Percentiles rank a stretch among this genome's conserved stretches.
Conservation (phyloP, 75 land plant genomes). For the Cupressus sempervirens region DNA sequence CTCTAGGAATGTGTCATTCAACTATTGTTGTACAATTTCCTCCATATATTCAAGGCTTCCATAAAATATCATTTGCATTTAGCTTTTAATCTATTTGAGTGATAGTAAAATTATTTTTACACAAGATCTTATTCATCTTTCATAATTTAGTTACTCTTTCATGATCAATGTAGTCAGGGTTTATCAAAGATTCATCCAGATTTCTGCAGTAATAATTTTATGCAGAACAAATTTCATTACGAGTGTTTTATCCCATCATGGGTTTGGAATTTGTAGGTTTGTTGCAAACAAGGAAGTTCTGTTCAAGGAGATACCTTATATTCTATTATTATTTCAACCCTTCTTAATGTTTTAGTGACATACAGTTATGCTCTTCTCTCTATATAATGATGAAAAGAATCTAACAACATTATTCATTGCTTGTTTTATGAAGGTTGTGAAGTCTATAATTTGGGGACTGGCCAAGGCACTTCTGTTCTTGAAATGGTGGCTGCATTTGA, state of each 20-base stretch:
- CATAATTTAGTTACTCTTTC: too few relatives aligned
- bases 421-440: constrained; percentile 57
- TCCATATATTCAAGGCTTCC: too few relatives aligned
- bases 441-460: constrained; percentile 84
- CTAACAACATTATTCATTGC: background rate
- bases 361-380: background rate
- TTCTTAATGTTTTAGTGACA: background rate
- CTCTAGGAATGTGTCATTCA: too few relatives aligned
- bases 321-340: background rate
- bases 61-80: too few relatives aligned
- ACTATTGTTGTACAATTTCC: too few relatives aligned
- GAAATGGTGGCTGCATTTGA: constrained; percentile 94
- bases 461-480: constrained; percentile 75
- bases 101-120: too few relatives aligned
- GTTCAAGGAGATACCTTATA: background rate
- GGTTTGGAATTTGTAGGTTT: background rate
- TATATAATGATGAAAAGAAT: background rate
- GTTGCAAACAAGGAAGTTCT: background rate
- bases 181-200: too few relatives aligned
- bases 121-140: too few relatives aligned
- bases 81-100: too few relatives aligned
- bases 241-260: background rate
- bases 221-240: too few relatives aligned
- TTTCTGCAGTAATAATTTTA: background rate
- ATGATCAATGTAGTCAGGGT: too few relatives aligned